Conservation (phyloP, 306 rosid species). For the Quillaja saponaria region DNA sequence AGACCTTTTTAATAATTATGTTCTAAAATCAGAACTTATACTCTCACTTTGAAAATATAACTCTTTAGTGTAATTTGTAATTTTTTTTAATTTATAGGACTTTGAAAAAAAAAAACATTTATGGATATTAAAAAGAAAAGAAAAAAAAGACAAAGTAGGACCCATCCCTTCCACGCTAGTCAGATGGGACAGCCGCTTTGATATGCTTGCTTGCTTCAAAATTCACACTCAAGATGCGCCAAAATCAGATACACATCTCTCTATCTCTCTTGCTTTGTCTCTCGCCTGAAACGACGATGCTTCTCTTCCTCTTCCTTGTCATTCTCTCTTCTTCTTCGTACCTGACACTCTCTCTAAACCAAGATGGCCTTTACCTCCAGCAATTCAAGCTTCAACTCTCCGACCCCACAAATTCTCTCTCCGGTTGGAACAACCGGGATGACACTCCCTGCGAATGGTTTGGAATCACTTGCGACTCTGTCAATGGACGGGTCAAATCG, state of each 20-base stretch:
- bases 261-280: not conserved
- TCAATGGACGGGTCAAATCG: slow-evolving; percentile 36
- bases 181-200: not conserved
- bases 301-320: slow-evolving; percentile 17
- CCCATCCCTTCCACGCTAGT: not conserved
- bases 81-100: too few species aligned
- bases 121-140: not conserved
- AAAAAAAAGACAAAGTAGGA: not conserved
- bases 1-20: too few species aligned
- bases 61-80: too few species aligned
- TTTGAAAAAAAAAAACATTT: too few species aligned
- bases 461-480: slow-evolving; percentile 42
- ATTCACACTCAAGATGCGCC: not conserved
- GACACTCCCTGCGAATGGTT: slow-evolving; percentile 64
- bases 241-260: not conserved
- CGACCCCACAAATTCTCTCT: slow-evolving; percentile 45
- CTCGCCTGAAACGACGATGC: slow-evolving; percentile 17
- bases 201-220: slow-evolving; percentile 1
- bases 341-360: slow-evolving; percentile 47
- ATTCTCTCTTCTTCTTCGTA: slow-evolving; percentile 24
- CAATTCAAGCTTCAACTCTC: slow-evolving; percentile 47
- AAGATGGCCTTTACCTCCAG: slow-evolving; percentile 67
- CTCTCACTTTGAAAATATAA: too few species aligned
- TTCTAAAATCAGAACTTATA: too few species aligned
- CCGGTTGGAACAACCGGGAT: slow-evolving; percentile 55